Evolutionary conservation across 2,329 filamentous ascomycete species (phyloP), one percentile per base, ranked within the genome.

Genomic region (Cucurbitaria berberidis): DNA sequence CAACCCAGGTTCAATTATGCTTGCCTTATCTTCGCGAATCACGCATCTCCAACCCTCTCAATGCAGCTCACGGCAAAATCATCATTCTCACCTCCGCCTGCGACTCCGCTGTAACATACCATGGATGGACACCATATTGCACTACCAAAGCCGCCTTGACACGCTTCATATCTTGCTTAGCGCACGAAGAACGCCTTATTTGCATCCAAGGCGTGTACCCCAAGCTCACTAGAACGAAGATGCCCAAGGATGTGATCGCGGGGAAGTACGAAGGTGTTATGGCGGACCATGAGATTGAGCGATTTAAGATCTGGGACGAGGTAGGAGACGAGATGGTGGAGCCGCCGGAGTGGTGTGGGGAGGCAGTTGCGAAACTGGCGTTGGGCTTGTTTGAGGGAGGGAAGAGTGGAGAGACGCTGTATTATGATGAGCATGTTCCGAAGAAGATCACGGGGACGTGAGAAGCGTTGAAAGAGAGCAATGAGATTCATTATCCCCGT

Each of bases 261-360:
- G 62, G 60, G 10, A 58, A 53, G 41, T 68, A 66, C 45, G 60
- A 53, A 18, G 58, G 57, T 0, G 45, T 67, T 15, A 67, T 68
- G 65, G 65, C 66, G 15, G 60, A 68, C 21, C 63, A 69, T 38
- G 64, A 69, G 45, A 55, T 68, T n/a, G 66, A 69, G 46, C 44
- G 59, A 26, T 68, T 69, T 29, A 52, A 51, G 39, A 55, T 59
- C 0, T 69, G 66, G 65, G 55, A 63, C 38, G 53, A 60, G 35
- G 57, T 63, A 45, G 64, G 66, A 1, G 66, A 68, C 18, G 57
- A 56, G 46, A 66, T 64, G 55, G 48, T 67, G 10, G 66, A 69
- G 53, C 64, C 64, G 19, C 53, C 66, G 9, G 57, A 57, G 15
- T 57, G 54, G 49, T 68, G 63, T 47, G 66, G 62, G 1, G 60